Evolutionary conservation across 2,329 filamentous ascomycete genomes (phyloP), one percentile per base, ranked within the genome.

Genomic region (Epichloe elymi): DNA sequence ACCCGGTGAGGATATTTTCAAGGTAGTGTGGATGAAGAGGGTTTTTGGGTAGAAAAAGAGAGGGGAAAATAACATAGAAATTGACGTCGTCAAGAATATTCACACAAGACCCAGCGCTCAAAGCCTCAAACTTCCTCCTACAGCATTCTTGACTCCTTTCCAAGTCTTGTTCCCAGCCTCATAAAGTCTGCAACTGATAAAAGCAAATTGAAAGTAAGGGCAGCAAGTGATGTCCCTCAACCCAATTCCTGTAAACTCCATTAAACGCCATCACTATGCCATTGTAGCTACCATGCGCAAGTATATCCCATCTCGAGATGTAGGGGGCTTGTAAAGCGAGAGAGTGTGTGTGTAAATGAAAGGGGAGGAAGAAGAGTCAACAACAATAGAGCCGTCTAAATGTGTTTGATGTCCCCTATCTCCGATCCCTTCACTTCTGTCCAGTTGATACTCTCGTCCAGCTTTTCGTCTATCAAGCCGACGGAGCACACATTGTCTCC

Each of bases 361-460:
- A 37, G 35, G 6, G 14, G 14, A 33, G 19, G 26, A 7, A 4
- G 4, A 10, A 36, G 36, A 23, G 17, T 2, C 15, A 43, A 49
- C 4, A 43, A 30, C 12, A 17, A 40, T 4, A 23, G 15, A 20
- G 15, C 14, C 20, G 17, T 41, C 15, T 67, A 80, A 57, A 68
- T 59, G 63, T 96, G 89, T 68, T 93, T 96, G 61, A 89, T 90
- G 49, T 82, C 82, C 52, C 88, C 88, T 60, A 97, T 85, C 33
- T 85, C 81, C 53, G 83, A 81, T 4, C 91, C 91, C 64, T 86
- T 85, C 39, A 98, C 93, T 67, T 94, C 83, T 19, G 78, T 76
- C 93, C 93, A 98, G 70, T 96, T 84, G 63, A 98, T 97, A 60
- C 85, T 89, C 39, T 76, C 78, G 69, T 98, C 93, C 53, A 97